Evolutionary conservation across 2,329 filamentous ascomycete genomes (phyloP).

Genomic region (Akanthomyces dipterigenus): DNA sequence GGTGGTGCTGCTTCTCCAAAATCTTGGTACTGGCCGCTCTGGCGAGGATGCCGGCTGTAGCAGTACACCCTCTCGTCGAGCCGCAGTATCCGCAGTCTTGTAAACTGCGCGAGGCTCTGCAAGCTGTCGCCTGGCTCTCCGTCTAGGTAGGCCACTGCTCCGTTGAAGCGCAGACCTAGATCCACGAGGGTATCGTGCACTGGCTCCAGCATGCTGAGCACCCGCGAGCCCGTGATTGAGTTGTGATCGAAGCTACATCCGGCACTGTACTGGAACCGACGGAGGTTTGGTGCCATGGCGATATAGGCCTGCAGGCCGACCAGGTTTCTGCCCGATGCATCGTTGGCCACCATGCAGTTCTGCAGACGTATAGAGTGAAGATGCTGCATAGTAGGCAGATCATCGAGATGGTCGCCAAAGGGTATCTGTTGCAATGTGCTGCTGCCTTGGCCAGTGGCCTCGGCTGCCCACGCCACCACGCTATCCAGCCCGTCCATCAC

Average conservation of each 20-base stretch:
- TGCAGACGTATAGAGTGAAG: neutral
- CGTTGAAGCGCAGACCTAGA: neutral
- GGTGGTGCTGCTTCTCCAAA: neutral
- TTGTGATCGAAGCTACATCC: neutral
- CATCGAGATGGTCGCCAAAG: neutral
- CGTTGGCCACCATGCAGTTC: neutral
- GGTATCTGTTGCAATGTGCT: neutral
- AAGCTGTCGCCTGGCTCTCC: neutral
- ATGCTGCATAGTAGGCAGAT: neutral
- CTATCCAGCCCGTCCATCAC: neutral
- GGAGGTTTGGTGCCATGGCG: neutral
- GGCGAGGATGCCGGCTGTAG: neutral
- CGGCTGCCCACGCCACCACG: neutral
- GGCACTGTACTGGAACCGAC: neutral
- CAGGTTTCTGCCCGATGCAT: neutral
- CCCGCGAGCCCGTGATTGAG: neutral
- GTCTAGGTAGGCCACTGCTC: neutral
- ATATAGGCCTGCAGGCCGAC: neutral
- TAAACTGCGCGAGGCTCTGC: neutral
- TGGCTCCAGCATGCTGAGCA: neutral
- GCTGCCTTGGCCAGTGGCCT: neutral
- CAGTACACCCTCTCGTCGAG: neutral
- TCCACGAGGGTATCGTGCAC: neutral
- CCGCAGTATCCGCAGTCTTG: neutral
- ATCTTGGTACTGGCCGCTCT: neutral